Percentiles rank a stretch among this genome's conserved stretches.
phyloP scores from a whole-genome alignment of 768 basidiomycete species.

The Mycena filopes region DNA sequence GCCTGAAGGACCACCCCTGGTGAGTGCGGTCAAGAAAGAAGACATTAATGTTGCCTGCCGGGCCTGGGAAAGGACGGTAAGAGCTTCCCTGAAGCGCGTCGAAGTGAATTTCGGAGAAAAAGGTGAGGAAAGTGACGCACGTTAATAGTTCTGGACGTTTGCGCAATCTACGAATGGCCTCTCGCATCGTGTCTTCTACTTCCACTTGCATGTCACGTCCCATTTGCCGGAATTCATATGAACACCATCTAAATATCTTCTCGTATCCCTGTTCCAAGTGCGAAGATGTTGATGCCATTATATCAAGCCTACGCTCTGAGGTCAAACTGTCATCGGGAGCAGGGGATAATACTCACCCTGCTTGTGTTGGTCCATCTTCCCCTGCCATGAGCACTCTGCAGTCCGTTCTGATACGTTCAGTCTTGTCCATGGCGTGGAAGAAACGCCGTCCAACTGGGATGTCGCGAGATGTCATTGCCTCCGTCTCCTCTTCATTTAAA shows the following conservation, averaged over 20 bases:
- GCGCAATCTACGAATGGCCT: conserved; percentile 79
- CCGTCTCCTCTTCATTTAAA: conserved; percentile 75
- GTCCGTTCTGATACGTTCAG: conserved; percentile 83
- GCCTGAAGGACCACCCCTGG: conserved; percentile 86
- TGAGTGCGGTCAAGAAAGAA: conserved; percentile 89
- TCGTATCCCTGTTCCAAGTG: conserved; percentile 91
- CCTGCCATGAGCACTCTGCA: conserved; percentile 90
- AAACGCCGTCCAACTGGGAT: conserved; percentile 78
- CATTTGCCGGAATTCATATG: conserved; percentile 85
- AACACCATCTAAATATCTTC: conserved; percentile 88
- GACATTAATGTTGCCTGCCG: conserved; percentile 83
- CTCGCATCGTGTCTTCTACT: conserved; percentile 70
- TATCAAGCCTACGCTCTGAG: conserved; percentile 72
- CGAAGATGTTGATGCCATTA: conserved; percentile 84
- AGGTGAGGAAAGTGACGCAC: conserved; percentile 51
- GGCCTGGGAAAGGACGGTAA: conserved; percentile 80
- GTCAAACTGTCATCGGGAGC: background rate
- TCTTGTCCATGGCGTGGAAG: conserved; percentile 89
- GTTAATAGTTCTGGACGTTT: conserved; percentile 81
- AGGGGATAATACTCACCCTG: conserved; percentile 62
- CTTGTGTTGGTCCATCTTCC: conserved; percentile 80
- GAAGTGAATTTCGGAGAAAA: conserved; percentile 8
- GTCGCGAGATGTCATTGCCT: conserved; percentile 81
- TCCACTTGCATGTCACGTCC: conserved; percentile 81
- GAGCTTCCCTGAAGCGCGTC: conserved; percentile 63